Conservation (phyloP, 2,329 filamentous ascomycete species). For the Amauroascus verrucosus region DNA sequence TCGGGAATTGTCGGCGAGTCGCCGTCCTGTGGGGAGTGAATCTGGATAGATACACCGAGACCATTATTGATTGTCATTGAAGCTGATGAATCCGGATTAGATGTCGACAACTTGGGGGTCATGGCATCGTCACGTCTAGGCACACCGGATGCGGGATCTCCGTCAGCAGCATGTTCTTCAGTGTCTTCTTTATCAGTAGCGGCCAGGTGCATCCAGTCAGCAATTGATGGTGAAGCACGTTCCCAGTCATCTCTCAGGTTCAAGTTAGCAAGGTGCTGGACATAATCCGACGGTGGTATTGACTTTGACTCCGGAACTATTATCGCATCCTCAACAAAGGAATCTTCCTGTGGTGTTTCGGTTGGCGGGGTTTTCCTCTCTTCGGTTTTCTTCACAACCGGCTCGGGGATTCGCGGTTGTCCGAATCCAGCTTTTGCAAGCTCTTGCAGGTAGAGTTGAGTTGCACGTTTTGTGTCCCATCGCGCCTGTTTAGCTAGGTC, state of each 20-base stretch:
- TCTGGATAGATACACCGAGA: slow-evolving; percentile 38
- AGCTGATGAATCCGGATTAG: slow-evolving; percentile 12
- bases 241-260: slow-evolving; percentile 40
- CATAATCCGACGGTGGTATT: slow-evolving; percentile 24
- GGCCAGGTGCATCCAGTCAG: slow-evolving; percentile 40
- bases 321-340: slow-evolving; percentile 29
- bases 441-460: slow-evolving; percentile 46
- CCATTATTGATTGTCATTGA: slow-evolving; percentile 24
- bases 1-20: slow-evolving; percentile 25
- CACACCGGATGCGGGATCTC: not conserved
- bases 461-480: slow-evolving; percentile 47
- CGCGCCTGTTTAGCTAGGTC: slow-evolving; percentile 44
- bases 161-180: not conserved
- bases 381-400: slow-evolving; percentile 1
- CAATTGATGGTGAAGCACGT: slow-evolving; percentile 41
- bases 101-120: slow-evolving; percentile 21
- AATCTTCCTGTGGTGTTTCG: slow-evolving; percentile 18
- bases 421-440: slow-evolving; percentile 30
- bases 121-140: slow-evolving; percentile 18
- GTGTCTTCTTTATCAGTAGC: slow-evolving; percentile 26
- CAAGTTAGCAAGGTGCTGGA: slow-evolving; percentile 35
- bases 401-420: slow-evolving; percentile 16
- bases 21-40: slow-evolving; percentile 25
- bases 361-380: slow-evolving; percentile 2
- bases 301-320: slow-evolving; percentile 20